Base-by-base conservation (phyloP, 176 grass and related monocot genomes). In the Musa itinerans region DNA sequence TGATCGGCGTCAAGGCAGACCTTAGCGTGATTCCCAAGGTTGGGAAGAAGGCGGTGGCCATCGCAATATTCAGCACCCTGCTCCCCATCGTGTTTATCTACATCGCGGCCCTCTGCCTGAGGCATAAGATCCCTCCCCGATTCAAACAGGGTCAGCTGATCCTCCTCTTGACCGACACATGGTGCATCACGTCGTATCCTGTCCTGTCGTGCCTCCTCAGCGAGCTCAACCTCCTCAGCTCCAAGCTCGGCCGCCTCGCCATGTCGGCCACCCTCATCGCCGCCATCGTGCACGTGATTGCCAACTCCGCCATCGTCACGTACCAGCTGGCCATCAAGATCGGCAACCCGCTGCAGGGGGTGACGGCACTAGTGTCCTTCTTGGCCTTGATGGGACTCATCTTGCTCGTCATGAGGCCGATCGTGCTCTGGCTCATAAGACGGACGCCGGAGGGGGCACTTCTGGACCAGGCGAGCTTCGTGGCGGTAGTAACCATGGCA, bases 211-310 rank as follows among this genome's bases (percentile, higher is more conserved):
- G 82, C 76, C 77, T 84, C 63, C 86, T 97, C 0, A 77, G 75
- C 58, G 94, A 93, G 77, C 86, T 97, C 52, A 83, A 93, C 76
- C 94, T 97, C 0, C 88, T 97, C 29, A 89, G 87, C 69, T 91
- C 90, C 62, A 87, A 92, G 81, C 78, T 97, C 49, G 94, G 94
- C 52, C 94, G 94, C n/a, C 81, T 97, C 20, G 86, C 94, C 74
- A 89, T 97, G 86, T 90, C 94, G 26, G 74, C 90, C 1, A 69
- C 94, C 9, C 86, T 97, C 29, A 88, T 97, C 68, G 79, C 83
- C 3, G 88, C 90, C 74, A 77, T 97, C 85, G 75, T 25, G 9
- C 83, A 87, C 77, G 81, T 64, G 10, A 58, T 97, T 72, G 21
- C 52, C 50, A 25, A 77, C 70, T 82, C 83, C 0, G 63, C 70